phyloP scores from a whole-genome alignment of 495 filamentous ascomycete species.

The Letharia columbiana region DNA sequence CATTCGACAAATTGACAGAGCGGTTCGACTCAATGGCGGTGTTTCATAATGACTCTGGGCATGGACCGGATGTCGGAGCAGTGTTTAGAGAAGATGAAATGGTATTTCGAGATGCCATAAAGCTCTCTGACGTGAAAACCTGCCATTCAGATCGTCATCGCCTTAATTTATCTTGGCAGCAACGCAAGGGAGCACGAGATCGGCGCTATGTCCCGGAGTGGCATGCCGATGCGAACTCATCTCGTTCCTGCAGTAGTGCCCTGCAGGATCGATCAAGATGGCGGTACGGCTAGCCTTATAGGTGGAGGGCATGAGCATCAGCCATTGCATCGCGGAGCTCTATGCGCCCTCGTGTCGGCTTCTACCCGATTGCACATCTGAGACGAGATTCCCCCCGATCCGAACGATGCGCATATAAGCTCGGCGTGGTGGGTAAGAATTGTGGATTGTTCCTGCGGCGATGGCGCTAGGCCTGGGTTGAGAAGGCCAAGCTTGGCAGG shows the following conservation, averaged over 20 bases:
- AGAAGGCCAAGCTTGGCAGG: neutral
- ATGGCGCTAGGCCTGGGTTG: neutral
- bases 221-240: neutral
- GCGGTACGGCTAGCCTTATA: neutral
- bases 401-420: neutral
- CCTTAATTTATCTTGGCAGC: neutral
- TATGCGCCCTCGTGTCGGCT: neutral
- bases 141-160: neutral
- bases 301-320: neutral
- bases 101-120: neutral
- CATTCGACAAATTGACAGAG: too few relatives aligned
- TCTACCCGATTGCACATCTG: neutral
- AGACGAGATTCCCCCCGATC: neutral
- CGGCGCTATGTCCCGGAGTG: neutral
- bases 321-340: neutral
- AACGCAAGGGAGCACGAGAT: neutral
- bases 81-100: neutral
- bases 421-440: neutral
- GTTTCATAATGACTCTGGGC: too few relatives aligned
- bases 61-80: neutral
- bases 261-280: neutral
- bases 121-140: neutral
- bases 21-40: too few relatives aligned
- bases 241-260: neutral
- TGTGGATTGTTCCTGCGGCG: neutral